phyloP scores from a whole-genome alignment of 108 stramenopile species.

The Heterococcus sp. region DNA sequence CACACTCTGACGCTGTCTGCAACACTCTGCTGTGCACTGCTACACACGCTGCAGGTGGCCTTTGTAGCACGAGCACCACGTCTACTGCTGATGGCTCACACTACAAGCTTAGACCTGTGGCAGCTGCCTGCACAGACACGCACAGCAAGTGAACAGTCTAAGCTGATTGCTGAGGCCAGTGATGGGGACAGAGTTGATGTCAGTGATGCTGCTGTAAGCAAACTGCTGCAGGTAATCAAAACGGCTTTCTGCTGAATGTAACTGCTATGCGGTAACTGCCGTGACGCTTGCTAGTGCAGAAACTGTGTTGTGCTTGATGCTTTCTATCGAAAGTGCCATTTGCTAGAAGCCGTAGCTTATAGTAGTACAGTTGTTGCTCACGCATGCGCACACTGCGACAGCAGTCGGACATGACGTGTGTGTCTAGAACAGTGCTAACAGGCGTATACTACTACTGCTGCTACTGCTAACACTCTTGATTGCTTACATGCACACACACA shows the following conservation, averaged over 20 bases:
- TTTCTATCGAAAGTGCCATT: too few species aligned
- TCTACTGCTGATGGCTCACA: slow-evolving; percentile 20
- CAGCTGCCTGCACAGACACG: slow-evolving; percentile 3
- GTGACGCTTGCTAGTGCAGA: too few species aligned
- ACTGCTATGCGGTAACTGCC: too few species aligned
- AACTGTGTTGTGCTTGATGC: too few species aligned
- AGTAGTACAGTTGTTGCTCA: not conserved
- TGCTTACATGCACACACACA: too few species aligned
- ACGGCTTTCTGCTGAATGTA: too few species aligned
- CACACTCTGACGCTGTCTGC: not conserved
- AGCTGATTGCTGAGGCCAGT: too few species aligned
- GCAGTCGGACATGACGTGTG: not conserved
- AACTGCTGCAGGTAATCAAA: too few species aligned
- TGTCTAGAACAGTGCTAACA: not conserved
- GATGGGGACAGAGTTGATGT: too few species aligned
- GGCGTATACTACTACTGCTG: slow-evolving; percentile 9
- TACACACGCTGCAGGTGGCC: not conserved
- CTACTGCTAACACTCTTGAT: too few species aligned
- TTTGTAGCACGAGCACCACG: slow-evolving; percentile 25
- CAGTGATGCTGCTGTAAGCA: too few species aligned
- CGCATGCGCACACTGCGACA: not conserved
- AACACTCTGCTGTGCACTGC: not conserved
- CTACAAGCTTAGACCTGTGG: slow-evolving; percentile 22
- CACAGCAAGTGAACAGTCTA: too few species aligned
- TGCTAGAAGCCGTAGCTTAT: slow-evolving; percentile 2